phyloP scores from a whole-genome alignment of 495 filamentous ascomycete genomes.

The Penicillium steckii region DNA sequence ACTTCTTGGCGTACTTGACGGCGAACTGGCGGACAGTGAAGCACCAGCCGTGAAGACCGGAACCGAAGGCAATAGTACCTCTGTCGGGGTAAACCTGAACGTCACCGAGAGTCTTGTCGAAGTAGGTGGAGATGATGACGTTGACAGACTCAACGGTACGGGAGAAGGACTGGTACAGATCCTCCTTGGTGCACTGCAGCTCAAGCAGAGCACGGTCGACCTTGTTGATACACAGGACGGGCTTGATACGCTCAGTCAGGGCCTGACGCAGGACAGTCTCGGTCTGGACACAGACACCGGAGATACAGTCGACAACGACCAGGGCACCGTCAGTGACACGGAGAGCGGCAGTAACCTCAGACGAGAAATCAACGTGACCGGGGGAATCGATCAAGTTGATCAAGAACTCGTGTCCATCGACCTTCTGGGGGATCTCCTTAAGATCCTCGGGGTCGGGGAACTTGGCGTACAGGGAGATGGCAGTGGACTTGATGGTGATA shows the following conservation, averaged over 20 bases:
- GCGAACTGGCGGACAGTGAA: constrained; percentile 99
- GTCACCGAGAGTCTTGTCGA: constrained; percentile 95
- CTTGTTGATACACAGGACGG: constrained; percentile 99
- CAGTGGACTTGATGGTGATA: constrained; percentile 99
- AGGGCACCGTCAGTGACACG: constrained; percentile 99
- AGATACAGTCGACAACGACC: constrained; percentile 98
- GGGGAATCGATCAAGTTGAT: constrained; percentile 99
- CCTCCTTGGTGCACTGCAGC: constrained; percentile 96
- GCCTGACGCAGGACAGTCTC: constrained; percentile 99
- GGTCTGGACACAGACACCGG: constrained; percentile 98
- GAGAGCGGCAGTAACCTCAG: constrained; percentile 98
- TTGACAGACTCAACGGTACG: constrained; percentile 99
- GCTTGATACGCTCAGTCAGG: constrained; percentile 99
- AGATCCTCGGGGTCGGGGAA: constrained; percentile 80
- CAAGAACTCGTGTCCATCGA: constrained; percentile 92
- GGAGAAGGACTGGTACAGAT: constrained; percentile 98
- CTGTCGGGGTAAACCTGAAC: constrained; percentile 95
- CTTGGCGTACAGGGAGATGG: constrained; percentile 95
- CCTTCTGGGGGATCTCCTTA: constrained; percentile 90
- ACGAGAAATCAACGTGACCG: constrained; percentile 99
- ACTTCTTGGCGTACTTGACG: constrained; percentile 96
- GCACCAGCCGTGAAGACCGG: constrained; percentile 99
- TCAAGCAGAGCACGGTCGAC: constrained; percentile 99
- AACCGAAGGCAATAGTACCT: constrained; percentile 98
- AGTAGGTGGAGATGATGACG: constrained; percentile 98